A percentile compares a stretch with the other conserved stretches of the same genome.
Conservation (phyloP, 1,284 basidiomycete species). For the Trichosporon faecale region DNA sequence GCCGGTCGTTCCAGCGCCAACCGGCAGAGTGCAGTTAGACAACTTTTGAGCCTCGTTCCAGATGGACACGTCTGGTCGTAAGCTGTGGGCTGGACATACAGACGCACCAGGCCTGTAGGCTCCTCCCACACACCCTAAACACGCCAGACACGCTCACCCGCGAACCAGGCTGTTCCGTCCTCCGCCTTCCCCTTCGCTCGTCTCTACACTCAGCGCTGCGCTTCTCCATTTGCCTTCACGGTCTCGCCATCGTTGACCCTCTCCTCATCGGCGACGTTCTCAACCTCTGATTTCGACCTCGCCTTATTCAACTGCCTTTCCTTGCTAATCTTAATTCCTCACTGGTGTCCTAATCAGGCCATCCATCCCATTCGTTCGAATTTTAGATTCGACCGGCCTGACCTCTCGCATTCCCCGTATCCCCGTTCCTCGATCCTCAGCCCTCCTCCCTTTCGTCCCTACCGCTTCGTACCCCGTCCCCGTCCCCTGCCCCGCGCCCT, state of each 20-base stretch:
- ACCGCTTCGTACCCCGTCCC: background rate
- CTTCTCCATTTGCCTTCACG: background rate
- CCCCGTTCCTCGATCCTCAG: background rate
- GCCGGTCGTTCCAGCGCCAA: too few relatives aligned
- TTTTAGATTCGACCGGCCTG: background rate
- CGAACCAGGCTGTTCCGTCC: background rate
- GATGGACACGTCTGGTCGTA: too few relatives aligned
- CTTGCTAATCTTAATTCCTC: background rate
- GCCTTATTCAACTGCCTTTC: background rate
- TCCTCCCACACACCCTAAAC: background rate
- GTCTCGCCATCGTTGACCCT: background rate
- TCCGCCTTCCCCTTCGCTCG: background rate
- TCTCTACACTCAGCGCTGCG: background rate
- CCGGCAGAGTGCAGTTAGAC: too few relatives aligned
- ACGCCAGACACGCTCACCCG: background rate
- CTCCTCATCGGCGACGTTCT: background rate
- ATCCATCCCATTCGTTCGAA: background rate
- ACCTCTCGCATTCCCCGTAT: background rate
- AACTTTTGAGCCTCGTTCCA: too few relatives aligned
- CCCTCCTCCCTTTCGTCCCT: background rate
- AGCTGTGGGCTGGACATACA: background rate
- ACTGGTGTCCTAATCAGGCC: background rate
- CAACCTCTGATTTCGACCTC: background rate
- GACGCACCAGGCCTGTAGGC: background rate
- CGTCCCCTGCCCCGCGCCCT: background rate